Base-by-base conservation (phyloP, 2,329 filamentous ascomycete genomes). In the Domatiomyces globalis region DNA sequence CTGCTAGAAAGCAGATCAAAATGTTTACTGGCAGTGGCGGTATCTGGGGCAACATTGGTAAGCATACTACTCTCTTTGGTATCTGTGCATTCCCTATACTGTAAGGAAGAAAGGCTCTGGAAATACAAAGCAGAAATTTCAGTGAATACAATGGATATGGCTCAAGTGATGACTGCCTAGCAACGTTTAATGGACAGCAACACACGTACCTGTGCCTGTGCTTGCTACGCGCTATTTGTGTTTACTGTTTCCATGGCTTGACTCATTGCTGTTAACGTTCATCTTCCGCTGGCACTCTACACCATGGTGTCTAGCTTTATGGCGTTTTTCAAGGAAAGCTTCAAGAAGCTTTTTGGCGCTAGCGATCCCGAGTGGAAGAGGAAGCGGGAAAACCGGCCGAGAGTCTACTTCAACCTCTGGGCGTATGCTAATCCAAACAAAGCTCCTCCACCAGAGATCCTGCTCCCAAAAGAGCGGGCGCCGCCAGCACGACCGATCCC, bases 401-500 rank as follows among this genome's bases (percentile, higher is more conserved):
- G 33, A 39, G 8, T 39, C 33, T 15, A 39, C 33, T 39, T 39
- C 20, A 47, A 47, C 45, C 45, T 47, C 12, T 47, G 45, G n/a
- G 22, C 45, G 7, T 47, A 20, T 33, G 33, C 33, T 39, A 39
- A 39, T 39, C 33, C 9, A 15, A 12, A 49, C 33, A 29, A 29
- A 58, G 54, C 48, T 20, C 43, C 52, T 20, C 45, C 48, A 22
- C 49, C 54, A n/a, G 50, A 50, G 5, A 43, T 36, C 4, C 45
- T 56, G 22, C 25, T 50, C 10, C 64, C 69, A 44, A 67, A 66
- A 56, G 70, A 71, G 59, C 70, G 75, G 54, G 60, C 64, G 44
- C 73, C 75, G 42, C 76, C 76, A 45, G 62, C 72, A 33, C 63
- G 63, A 52, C 70, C 76, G 33, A 74, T 70, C 22, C 69, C 71